Conservation (phyloP, 208 protist genomes). For the Trichomonas tenax region DNA sequence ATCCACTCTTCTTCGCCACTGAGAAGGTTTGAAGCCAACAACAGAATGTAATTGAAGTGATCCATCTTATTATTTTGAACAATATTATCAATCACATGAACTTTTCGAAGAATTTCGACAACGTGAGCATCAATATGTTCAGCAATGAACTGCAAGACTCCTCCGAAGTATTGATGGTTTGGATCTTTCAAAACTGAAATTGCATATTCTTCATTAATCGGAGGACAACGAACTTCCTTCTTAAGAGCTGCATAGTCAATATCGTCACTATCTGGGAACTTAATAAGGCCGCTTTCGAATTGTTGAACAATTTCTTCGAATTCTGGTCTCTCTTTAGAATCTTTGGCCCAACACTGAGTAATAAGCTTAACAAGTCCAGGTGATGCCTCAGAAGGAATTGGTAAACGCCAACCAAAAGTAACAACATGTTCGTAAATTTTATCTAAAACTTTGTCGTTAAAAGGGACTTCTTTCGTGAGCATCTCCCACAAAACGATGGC, state of each 20-base stretch:
- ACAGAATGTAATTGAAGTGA: not conserved
- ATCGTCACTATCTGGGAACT: not conserved
- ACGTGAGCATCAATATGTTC: not conserved
- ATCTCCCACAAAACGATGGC: not conserved
- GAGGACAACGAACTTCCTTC: not conserved
- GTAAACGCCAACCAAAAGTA: not conserved
- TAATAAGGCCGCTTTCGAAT: not conserved
- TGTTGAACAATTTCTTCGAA: not conserved
- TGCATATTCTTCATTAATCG: not conserved
- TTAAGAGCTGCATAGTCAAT: not conserved
- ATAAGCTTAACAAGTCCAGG: not conserved
- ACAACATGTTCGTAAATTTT: slow-evolving; percentile 12
- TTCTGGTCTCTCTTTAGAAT: not conserved
- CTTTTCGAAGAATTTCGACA: not conserved
- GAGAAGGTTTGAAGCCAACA: not conserved
- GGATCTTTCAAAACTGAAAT: not conserved
- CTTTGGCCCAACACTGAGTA: not conserved
- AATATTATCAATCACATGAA: not conserved
- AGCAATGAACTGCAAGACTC: not conserved
- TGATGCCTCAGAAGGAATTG: not conserved
- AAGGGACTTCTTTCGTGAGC: not conserved
- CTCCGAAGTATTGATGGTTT: not conserved
- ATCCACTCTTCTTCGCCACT: too few relatives aligned
- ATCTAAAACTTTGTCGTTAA: not conserved
- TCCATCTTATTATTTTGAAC: not conserved